Conservation (phyloP, 2,329 filamentous ascomycete genomes). For the Epichloe sylvatica region DNA sequence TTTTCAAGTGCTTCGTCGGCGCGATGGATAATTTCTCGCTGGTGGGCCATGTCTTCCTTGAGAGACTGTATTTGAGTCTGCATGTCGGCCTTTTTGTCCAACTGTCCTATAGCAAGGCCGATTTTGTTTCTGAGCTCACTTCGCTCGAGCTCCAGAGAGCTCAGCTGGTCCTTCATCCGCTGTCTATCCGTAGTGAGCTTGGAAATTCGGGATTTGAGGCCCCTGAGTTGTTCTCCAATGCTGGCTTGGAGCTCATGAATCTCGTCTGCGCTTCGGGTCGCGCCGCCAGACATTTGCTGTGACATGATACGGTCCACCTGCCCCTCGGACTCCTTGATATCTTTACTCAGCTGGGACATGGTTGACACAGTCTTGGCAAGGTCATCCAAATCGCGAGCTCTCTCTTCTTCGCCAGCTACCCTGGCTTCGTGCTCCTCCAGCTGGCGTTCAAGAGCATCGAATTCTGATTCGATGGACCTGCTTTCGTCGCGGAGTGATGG, state of each 20-base stretch:
- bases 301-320: constrained; percentile 64
- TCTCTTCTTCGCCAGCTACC: constrained; percentile 50
- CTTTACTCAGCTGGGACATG: constrained; percentile 58
- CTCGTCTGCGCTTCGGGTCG: constrained; percentile 61
- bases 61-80: constrained; percentile 58
- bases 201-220: constrained; percentile 46
- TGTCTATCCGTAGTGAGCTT: constrained; percentile 60
- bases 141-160: constrained; percentile 59
- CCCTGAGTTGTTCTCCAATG: constrained; percentile 52
- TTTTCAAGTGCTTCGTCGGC: constrained; percentile 59
- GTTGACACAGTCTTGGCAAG: constrained; percentile 62
- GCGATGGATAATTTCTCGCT: constrained; percentile 54
- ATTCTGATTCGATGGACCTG: constrained; percentile 45
- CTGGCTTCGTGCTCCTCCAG: constrained; percentile 54
- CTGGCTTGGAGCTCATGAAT: constrained; percentile 64
- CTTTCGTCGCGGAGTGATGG: constrained; percentile 54
- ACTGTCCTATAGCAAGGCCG: constrained; percentile 52
- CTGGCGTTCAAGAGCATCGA: constrained; percentile 42
- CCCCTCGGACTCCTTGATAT: constrained; percentile 55
- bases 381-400: constrained; percentile 59
- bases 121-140: constrained; percentile 64
- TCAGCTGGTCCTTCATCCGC: constrained; percentile 53
- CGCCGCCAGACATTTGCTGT: constrained; percentile 56
- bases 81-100: constrained; percentile 68
- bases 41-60: constrained; percentile 51